phyloP scores from a whole-genome alignment of 768 basidiomycete genomes.

The Leccinum ochraceum region DNA sequence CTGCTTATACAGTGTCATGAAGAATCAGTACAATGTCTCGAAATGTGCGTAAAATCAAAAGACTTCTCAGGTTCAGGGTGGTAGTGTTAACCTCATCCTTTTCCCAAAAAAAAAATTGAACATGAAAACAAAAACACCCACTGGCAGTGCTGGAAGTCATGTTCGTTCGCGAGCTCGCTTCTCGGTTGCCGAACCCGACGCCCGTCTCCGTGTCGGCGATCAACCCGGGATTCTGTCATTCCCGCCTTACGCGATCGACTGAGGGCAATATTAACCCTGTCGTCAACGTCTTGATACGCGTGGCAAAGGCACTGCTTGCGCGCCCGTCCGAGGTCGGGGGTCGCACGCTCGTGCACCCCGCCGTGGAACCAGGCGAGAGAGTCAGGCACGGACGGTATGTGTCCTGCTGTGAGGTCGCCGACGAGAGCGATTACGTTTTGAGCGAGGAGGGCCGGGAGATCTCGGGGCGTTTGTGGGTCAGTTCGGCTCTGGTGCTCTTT shows the following conservation, averaged over 20 bases:
- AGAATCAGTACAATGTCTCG: slow-evolving; percentile 26
- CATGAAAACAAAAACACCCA: neutral
- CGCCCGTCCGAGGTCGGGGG: slow-evolving; percentile 37
- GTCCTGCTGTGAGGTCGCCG: slow-evolving; percentile 25
- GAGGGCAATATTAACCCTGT: slow-evolving; percentile 9
- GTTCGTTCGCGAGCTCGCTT: slow-evolving; percentile 37
- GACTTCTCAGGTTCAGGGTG: neutral
- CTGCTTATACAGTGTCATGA: slow-evolving; percentile 22
- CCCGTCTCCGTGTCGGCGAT: slow-evolving; percentile 34
- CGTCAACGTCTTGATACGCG: neutral
- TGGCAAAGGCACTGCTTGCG: slow-evolving; percentile 26
- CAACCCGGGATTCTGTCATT: slow-evolving; percentile 39
- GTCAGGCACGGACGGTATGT: slow-evolving; percentile 33
- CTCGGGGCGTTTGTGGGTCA: slow-evolving; percentile 37
- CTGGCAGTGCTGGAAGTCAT: slow-evolving; percentile 35
- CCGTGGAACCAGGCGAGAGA: slow-evolving; percentile 27
- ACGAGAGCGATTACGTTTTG: slow-evolving; percentile 36
- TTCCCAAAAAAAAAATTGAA: neutral
- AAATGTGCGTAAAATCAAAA: slow-evolving; percentile 22
- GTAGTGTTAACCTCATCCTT: neutral
- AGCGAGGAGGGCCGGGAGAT: slow-evolving; percentile 32
- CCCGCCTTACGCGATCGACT: slow-evolving; percentile 27
- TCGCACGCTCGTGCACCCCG: slow-evolving; percentile 37
- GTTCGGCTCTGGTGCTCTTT: slow-evolving; percentile 2
- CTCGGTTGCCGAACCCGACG: slow-evolving; percentile 29